These are phyloP conservation scores for Zasmidium angulare DNA, from an alignment of 2,329 filamentous ascomycete genomes.

Conservation along the genomic window DNA sequence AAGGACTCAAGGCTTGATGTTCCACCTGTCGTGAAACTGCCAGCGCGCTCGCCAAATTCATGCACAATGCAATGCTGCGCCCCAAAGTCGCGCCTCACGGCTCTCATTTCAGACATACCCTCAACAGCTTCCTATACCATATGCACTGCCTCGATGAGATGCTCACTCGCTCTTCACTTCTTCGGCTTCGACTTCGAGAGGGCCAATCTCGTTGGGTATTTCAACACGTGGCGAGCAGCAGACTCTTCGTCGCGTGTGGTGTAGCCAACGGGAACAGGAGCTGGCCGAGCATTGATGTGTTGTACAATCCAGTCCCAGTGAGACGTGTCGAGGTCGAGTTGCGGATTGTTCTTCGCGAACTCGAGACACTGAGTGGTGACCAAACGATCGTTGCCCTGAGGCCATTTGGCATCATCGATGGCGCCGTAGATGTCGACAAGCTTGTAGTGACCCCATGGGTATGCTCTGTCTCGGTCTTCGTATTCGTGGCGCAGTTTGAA, in stretches of 20 bases:
- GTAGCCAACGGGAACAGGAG: not conserved
- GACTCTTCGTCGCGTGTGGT: not conserved
- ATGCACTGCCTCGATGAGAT: too few species aligned
- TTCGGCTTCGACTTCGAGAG: not conserved
- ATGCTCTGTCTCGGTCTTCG: not conserved
- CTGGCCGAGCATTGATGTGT: not conserved
- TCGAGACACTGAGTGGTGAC: constrained; percentile 18
- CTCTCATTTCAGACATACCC: too few species aligned
- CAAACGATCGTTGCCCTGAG: constrained; percentile 12
- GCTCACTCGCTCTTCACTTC: not conserved
- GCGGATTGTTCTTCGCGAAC: constrained; percentile 9
- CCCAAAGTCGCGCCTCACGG: too few species aligned
- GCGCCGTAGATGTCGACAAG: constrained; percentile 4
- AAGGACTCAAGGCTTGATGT: too few species aligned
- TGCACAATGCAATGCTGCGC: too few species aligned
- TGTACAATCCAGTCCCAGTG: constrained; percentile 18
- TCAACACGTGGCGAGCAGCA: not conserved
- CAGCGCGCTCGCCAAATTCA: too few species aligned
- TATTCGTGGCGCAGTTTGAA: constrained; percentile 8
- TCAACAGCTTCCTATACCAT: too few species aligned
- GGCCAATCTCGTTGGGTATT: not conserved
- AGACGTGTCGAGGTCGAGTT: constrained; percentile 14
- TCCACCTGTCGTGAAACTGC: too few species aligned
- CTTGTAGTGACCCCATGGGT: constrained; percentile 2
- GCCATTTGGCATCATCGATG: constrained; percentile 12